Evolutionary conservation across 345 rosid genomes (phyloP).

Genomic region (Stellera chamaejasme): DNA sequence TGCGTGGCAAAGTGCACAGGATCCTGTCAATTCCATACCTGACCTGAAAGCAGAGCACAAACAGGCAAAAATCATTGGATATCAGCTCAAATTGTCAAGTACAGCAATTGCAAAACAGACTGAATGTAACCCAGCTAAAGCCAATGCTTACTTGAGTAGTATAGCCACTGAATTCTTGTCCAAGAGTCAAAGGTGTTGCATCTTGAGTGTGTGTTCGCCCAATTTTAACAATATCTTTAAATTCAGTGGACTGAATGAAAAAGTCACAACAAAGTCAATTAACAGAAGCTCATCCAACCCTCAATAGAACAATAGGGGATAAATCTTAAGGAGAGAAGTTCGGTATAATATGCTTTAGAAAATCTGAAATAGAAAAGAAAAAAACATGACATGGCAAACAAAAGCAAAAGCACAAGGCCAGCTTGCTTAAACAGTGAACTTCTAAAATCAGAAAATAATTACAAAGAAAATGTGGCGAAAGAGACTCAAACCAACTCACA

Average conservation of each 20-base stretch:
- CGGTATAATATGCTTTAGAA: slow-evolving; percentile 1
- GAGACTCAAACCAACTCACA: too few relatives aligned
- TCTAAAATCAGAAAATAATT: too few relatives aligned
- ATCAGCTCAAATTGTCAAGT: slow-evolving; percentile 1
- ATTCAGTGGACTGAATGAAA: slow-evolving; percentile 53
- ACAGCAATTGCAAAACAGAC: not conserved
- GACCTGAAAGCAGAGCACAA: slow-evolving; percentile 38
- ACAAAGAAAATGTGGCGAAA: too few relatives aligned
- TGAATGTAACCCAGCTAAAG: slow-evolving; percentile 6
- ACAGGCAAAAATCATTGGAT: slow-evolving; percentile 2
- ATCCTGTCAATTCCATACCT: slow-evolving; percentile 80
- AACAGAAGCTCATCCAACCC: too few relatives aligned
- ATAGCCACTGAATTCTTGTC: slow-evolving; percentile 98
- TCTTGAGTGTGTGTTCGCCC: slow-evolving; percentile 98
- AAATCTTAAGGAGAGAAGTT: not conserved
- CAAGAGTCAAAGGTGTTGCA: slow-evolving; percentile 95
- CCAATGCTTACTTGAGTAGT: slow-evolving; percentile 60
- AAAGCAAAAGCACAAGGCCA: slow-evolving; percentile 1
- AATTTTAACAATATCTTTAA: slow-evolving; percentile 85
- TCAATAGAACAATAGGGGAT: too few relatives aligned
- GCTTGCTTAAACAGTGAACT: not conserved
- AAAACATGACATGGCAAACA: not conserved
- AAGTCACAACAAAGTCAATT: slow-evolving; percentile 4
- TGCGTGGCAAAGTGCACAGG: slow-evolving; percentile 60
- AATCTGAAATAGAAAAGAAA: not conserved